Base-by-base conservation (phyloP, 176 grass and related monocot genomes). In the Oryza meyeriana region DNA sequence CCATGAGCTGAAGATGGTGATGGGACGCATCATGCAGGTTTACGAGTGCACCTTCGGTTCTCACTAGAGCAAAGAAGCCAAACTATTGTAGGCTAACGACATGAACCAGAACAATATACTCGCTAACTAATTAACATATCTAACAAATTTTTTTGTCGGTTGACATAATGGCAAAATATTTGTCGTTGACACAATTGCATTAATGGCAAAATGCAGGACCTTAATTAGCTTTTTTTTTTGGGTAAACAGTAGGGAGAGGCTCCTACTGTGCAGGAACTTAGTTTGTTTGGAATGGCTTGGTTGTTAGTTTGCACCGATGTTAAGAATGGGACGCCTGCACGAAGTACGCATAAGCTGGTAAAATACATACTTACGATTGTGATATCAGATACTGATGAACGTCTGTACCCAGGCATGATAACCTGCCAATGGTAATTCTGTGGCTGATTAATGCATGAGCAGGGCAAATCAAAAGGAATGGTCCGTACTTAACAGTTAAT, bases 371-470 rank as follows among this genome's bases (percentile, higher is more conserved):
- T 58, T 58, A 58, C 52, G 52, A 1, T 58, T n/a, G 52, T 58
- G 52, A 10, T 58, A 22, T 58, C 44, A 47, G 44, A 47, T 16
- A 47, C 1, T 42, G 9, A 42, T 42, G 44, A 2, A 47, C 14
- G 11, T 47, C 3, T 47, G 13, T 17, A 5, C 7, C 44, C 1
- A 17, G 13, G 44, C 44, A 47, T 55, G 50, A 0, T 52, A 22
- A 58, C 52, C 52, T 58, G 52, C 52, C 52, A 24, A 58, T 58
- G 8, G 52, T 58, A 24, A 58, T 24, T 58, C 31, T 79, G 66
- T 63, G 66, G 58, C 59, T 72, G 52, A 55, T 58, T 58, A 79
- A 40, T 31, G 72, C 17, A 79, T 48, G 38, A 73, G 12, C 45
- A 80, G 64, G 36, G 30, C 12, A 74, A 75, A 83, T 74, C 59